Base-by-base conservation (phyloP, 2,329 filamentous ascomycete genomes). In the Beauveria sp. region DNA sequence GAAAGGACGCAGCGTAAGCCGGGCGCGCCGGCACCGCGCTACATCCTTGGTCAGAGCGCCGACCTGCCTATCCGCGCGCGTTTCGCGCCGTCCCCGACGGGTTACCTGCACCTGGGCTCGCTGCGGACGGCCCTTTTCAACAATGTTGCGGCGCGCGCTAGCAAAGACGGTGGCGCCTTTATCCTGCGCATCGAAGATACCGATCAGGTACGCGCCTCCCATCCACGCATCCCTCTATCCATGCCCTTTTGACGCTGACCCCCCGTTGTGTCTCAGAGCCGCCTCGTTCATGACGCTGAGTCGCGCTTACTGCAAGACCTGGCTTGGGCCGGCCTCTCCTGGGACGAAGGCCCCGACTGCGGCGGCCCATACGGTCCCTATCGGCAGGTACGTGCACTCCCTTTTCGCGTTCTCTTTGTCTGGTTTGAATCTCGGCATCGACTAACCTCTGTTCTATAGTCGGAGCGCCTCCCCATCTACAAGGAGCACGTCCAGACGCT, bases 61-160 rank as follows among this genome's bases (percentile, higher is more conserved):
- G 91, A 72, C 91, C 62, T 67, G 14, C 73, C 74, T 14, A 74
- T 76, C 53, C 67, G 74, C 34, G 70, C 95, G 20, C 87, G 95
- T 52, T 99, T 99, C 74, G 95, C 96, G 1, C 95, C 95, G 0
- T 98, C 95, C 1, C 95, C 95, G 0, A 99, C 95, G 0, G 95
- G 95, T 1, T 93, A 93, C 69, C 81, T 99, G 26, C 95, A 99
- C 74, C 80, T 99, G 14, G 95, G 95, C 4, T 96, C 93, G 0
- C 75, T 99, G 42, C 83, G 95, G 62, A 99, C 95, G 0, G 96
- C 96, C 0, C 76, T 99, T n/a, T 98, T 92, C 78, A 98, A 96
- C 70, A 97, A 93, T 67, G 78, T 99, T 5, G 81, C 96, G n/a
- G 93, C 95, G 0, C 90, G 87, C 69, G 86, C 88, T 3, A 96